Percentiles rank a stretch among this genome's conserved stretches.
phyloP scores from a whole-genome alignment of 2,329 filamentous ascomycete genomes.

The Xylariales sp. region DNA sequence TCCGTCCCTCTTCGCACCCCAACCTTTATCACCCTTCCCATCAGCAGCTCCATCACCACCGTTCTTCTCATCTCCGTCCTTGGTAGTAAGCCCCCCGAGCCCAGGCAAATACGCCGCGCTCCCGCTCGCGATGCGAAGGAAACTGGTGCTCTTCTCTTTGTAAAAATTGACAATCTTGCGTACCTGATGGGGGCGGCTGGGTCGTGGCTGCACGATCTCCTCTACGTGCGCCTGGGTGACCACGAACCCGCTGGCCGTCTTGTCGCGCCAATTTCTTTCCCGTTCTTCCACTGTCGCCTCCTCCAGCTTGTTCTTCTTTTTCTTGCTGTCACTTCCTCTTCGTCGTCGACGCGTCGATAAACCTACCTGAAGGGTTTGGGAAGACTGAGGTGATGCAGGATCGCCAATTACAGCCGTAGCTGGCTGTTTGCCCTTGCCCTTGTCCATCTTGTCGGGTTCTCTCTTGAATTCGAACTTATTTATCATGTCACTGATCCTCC shows the following conservation, averaged over 20 bases:
- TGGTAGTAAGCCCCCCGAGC: too few relatives aligned
- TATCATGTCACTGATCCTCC: too few relatives aligned
- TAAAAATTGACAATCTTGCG: conserved; percentile 28
- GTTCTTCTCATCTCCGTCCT: too few relatives aligned
- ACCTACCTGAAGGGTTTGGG: too few relatives aligned
- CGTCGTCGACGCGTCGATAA: conserved; percentile 6
- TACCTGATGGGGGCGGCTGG: conserved; percentile 24
- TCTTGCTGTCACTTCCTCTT: not conserved
- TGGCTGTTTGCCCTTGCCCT: too few relatives aligned
- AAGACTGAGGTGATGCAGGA: too few relatives aligned
- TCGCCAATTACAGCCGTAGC: too few relatives aligned
- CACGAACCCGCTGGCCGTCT: conserved; percentile 29
- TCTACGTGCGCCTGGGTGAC: conserved; percentile 21
- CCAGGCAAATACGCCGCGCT: too few relatives aligned
- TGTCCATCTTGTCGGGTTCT: not conserved
- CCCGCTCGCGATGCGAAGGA: conserved; percentile 8
- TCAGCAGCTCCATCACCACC: too few relatives aligned
- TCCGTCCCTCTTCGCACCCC: not conserved
- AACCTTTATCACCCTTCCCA: not conserved
- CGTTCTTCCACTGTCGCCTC: too few relatives aligned
- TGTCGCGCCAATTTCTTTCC: conserved; percentile 17
- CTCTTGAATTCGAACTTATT: too few relatives aligned
- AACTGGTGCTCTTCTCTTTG: conserved; percentile 21
- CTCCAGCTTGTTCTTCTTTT: too few relatives aligned
- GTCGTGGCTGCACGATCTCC: conserved; percentile 23